Conservation (phyloP, 441 rosid species). For the Gossypium lobatum region DNA sequence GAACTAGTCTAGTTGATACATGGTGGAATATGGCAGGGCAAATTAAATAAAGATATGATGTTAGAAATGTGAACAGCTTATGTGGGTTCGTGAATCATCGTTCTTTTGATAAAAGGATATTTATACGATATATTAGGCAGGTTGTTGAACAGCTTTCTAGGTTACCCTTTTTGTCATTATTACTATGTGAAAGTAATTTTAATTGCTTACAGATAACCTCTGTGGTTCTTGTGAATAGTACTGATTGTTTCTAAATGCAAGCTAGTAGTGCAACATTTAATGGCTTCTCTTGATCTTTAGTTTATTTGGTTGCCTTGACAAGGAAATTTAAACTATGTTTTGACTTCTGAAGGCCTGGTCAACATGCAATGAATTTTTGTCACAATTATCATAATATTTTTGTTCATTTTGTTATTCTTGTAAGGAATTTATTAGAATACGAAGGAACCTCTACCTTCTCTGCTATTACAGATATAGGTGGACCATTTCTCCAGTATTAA, state of each 20-base stretch:
- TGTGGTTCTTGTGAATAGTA: background rate
- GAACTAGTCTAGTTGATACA: too few species aligned
- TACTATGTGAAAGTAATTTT: background rate
- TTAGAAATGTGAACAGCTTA: too few species aligned
- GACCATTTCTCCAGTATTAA: background rate
- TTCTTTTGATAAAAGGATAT: too few species aligned
- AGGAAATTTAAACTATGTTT: background rate
- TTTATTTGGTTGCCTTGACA: background rate
- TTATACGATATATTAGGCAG: too few species aligned
- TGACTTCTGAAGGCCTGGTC: background rate
- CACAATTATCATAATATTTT: background rate
- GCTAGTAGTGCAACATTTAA: background rate
- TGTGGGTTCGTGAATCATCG: too few species aligned
- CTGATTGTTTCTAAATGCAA: background rate
- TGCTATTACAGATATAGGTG: background rate
- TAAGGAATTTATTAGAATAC: background rate
- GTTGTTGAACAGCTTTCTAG: background rate
- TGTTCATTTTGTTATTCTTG: background rate
- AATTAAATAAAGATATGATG: too few species aligned
- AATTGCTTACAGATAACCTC: background rate
- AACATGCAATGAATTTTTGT: background rate
- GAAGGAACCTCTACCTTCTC: background rate
- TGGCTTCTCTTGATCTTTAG: background rate
- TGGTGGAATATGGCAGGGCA: too few species aligned
- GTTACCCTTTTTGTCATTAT: background rate